Evolutionary conservation across 352 stramenopile species (phyloP).

Genomic region (Globisporangium paddicum): DNA sequence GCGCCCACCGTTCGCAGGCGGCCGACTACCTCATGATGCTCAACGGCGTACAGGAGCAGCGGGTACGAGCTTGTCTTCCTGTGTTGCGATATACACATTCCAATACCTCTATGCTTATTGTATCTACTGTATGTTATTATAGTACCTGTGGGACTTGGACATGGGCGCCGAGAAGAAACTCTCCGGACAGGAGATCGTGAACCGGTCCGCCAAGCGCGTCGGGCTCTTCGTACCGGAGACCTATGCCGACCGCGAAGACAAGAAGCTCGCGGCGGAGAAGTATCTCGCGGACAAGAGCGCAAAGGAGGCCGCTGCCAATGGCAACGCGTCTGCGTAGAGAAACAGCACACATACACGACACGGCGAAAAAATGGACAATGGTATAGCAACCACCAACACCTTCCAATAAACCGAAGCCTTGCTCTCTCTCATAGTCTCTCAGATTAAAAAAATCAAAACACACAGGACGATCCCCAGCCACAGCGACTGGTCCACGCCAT

Average conservation of each 20-base stretch:
- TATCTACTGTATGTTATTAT: background rate
- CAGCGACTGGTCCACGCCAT: background rate
- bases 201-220: constrained; percentile 69
- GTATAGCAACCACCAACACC: background rate
- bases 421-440: background rate
- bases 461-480: background rate
- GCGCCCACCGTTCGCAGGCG: constrained; percentile 60
- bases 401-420: background rate
- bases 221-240: constrained; percentile 73
- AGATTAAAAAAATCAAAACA: constrained; percentile 7
- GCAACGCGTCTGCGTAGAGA: constrained; percentile 1
- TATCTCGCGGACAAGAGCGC: constrained; percentile 51
- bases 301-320: constrained; percentile 24
- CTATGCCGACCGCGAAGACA: constrained; percentile 58
- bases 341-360: background rate
- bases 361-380: background rate
- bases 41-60: constrained; percentile 66
- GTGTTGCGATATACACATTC: background rate
- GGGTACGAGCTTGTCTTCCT: constrained; percentile 29
- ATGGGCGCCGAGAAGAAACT: constrained; percentile 66
- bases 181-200: constrained; percentile 62
- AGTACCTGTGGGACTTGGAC: constrained; percentile 75
- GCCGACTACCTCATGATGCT: constrained; percentile 68
- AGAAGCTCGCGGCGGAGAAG: constrained; percentile 39
- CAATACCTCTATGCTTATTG: background rate